A percentile compares a stretch with the other conserved stretches of the same genome.
Conservation (phyloP, 192 early-diverging fungal genomes). For the Phycomyces blakesleeanus region DNA sequence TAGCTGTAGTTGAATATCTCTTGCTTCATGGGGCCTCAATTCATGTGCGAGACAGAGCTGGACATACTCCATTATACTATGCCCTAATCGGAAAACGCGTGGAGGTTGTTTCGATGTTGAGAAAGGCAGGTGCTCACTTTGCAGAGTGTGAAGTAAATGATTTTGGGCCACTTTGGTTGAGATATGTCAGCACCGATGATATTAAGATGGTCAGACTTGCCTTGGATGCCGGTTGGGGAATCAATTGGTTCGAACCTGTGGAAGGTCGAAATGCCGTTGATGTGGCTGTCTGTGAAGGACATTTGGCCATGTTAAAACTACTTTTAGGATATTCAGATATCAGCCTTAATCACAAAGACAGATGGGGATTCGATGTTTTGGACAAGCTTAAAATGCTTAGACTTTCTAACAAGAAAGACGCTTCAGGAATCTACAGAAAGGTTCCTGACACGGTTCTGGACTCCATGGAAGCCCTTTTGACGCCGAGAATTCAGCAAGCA, state of each 20-base stretch:
- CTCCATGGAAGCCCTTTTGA: neutral
- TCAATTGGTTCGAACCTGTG: constrained; percentile 54
- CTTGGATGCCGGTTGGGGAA: constrained; percentile 60
- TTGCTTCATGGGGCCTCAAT: constrained; percentile 84
- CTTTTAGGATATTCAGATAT: constrained; percentile 45
- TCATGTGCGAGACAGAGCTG: constrained; percentile 82
- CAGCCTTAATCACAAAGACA: constrained; percentile 43
- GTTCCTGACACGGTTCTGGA: neutral
- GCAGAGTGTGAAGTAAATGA: constrained; percentile 76
- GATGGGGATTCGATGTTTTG: constrained; percentile 51
- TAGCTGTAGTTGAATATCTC: constrained; percentile 70
- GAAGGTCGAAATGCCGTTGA: constrained; percentile 71
- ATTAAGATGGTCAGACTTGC: constrained; percentile 47
- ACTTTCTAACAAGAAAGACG: neutral
- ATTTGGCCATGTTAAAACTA: constrained; percentile 38
- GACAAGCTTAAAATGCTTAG: constrained; percentile 43
- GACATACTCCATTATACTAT: constrained; percentile 88
- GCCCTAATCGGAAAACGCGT: constrained; percentile 62
- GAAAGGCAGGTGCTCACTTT: constrained; percentile 86
- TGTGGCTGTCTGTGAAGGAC: constrained; percentile 52
- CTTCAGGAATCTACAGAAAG: neutral
- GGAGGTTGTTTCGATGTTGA: constrained; percentile 64
- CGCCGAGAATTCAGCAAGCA: no score
- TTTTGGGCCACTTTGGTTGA: constrained; percentile 51
- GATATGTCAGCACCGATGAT: constrained; percentile 38